phyloP scores from a whole-genome alignment of 2,329 filamentous ascomycete genomes.

The Exutisphaerella laricina region DNA sequence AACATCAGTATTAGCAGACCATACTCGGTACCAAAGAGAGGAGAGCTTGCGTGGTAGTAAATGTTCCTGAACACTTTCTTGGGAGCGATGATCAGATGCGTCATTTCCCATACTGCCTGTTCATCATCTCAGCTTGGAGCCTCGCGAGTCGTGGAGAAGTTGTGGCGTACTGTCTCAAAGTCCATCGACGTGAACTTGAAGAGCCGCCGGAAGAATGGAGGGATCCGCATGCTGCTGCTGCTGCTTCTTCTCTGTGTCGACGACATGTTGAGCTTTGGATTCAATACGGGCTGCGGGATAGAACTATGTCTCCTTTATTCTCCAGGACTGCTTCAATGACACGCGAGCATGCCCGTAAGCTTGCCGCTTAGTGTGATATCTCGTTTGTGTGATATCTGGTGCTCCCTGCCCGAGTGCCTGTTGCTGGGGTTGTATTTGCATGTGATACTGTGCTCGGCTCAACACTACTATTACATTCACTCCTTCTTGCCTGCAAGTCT shows the following conservation, averaged over 20 bases:
- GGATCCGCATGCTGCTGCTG: slow-evolving; percentile 52
- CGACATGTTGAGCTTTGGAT: too few species aligned
- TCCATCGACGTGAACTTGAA: slow-evolving; percentile 72
- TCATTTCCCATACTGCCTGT: slow-evolving; percentile 64
- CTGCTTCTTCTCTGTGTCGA: slow-evolving; percentile 37
- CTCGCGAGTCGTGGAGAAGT: neutral
- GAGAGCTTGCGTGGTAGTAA: slow-evolving; percentile 56
- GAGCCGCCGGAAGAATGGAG: slow-evolving; percentile 61
- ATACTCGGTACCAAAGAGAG: neutral
- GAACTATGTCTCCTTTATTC: too few species aligned
- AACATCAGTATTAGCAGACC: neutral
- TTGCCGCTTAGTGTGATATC: neutral
- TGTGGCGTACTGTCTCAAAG: slow-evolving; percentile 54
- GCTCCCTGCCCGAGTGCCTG: too few species aligned
- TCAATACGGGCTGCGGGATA: too few species aligned
- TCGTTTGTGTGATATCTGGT: too few species aligned
- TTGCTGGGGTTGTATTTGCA: too few species aligned
- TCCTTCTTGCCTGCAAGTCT: neutral
- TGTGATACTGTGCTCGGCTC: too few species aligned
- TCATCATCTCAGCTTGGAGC: neutral
- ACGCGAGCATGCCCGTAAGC: neutral
- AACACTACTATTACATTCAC: too few species aligned
- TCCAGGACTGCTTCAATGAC: neutral
- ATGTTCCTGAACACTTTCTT: slow-evolving; percentile 68
- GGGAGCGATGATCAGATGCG: slow-evolving; percentile 59